Percentiles rank a stretch among this genome's conserved stretches.
These are phyloP conservation scores for Pachysandra terminalis DNA, from an alignment of 164 flowering plant species.

Conservation along the genomic window DNA sequence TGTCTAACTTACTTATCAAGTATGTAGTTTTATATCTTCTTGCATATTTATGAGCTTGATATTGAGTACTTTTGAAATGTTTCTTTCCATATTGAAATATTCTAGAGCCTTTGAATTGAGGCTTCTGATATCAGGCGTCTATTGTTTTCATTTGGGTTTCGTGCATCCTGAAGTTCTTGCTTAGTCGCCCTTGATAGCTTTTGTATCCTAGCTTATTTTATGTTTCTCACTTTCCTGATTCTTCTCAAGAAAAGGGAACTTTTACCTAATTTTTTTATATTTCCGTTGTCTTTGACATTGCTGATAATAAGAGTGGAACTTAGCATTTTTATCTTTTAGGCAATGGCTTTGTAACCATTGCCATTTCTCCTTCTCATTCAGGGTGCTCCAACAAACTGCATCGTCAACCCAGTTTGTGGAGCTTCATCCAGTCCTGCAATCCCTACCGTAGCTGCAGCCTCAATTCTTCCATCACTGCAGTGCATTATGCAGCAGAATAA, in stretches of 20 bases:
- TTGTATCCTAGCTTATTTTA: too few relatives aligned
- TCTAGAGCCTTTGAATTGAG: too few relatives aligned
- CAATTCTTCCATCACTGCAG: constrained; percentile 72
- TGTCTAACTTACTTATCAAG: too few relatives aligned
- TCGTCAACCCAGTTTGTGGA: constrained; percentile 30
- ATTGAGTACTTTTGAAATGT: too few relatives aligned
- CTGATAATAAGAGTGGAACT: constrained; percentile 15
- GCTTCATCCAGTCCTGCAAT: constrained; percentile 28
- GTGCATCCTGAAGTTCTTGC: too few relatives aligned
- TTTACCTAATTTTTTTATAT: background rate
- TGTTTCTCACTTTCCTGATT: background rate
- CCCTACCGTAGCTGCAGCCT: constrained; percentile 31
- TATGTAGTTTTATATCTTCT: too few relatives aligned
- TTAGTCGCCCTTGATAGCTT: too few relatives aligned
- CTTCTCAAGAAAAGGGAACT: background rate
- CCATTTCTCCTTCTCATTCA: constrained; percentile 26
- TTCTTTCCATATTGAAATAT: too few relatives aligned
- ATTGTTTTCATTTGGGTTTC: too few relatives aligned
- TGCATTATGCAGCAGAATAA: constrained; percentile 50
- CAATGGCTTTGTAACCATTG: constrained; percentile 33
- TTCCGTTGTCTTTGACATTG: constrained; percentile 1
- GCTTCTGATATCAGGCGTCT: too few relatives aligned
- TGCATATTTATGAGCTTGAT: too few relatives aligned
- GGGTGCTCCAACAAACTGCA: constrained; percentile 43
- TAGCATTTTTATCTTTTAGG: constrained; percentile 28